Evolutionary conservation across 352 stramenopile genomes (phyloP).

Genomic region (Phytopythium boreale): DNA sequence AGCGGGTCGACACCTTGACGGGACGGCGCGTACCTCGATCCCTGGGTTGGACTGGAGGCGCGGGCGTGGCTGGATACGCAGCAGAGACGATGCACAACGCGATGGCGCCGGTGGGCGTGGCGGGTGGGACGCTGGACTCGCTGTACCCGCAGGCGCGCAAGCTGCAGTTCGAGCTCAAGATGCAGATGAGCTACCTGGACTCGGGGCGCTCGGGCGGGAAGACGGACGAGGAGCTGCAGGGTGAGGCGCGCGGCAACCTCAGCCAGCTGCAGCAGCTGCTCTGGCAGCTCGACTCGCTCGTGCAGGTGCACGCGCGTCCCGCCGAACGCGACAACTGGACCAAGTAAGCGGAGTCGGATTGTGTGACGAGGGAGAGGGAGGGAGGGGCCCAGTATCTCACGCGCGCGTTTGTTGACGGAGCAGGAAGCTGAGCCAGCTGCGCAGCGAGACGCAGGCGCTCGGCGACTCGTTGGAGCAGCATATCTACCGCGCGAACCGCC

Average conservation of each 20-base stretch:
- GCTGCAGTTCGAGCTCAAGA: conserved; percentile 88
- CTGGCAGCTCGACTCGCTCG: conserved; percentile 81
- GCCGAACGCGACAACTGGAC: conserved; percentile 69
- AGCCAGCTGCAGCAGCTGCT: conserved; percentile 69
- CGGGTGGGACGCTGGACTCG: conserved; percentile 50
- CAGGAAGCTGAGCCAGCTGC: conserved; percentile 72
- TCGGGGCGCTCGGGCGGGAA: conserved; percentile 46
- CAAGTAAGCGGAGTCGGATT: conserved; percentile 33
- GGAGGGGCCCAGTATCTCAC: neutral
- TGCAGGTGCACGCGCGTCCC: conserved; percentile 48
- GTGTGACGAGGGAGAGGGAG: too few relatives aligned
- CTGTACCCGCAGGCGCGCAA: conserved; percentile 82
- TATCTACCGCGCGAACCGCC: conserved; percentile 65
- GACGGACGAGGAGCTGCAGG: conserved; percentile 60
- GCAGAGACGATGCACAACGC: neutral
- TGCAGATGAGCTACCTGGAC: conserved; percentile 86
- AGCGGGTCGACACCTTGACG: neutral
- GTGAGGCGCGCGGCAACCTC: conserved; percentile 67
- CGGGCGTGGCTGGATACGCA: neutral
- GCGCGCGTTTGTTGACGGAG: neutral
- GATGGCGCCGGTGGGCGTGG: neutral
- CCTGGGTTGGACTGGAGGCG: neutral
- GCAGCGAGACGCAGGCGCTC: conserved; percentile 64
- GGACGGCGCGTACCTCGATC: neutral
- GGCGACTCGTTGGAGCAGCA: conserved; percentile 75